Evolutionary conservation across 345 rosid species (phyloP), one percentile per base, ranked within the genome.

Genomic region (Moricandia arvensis): DNA sequence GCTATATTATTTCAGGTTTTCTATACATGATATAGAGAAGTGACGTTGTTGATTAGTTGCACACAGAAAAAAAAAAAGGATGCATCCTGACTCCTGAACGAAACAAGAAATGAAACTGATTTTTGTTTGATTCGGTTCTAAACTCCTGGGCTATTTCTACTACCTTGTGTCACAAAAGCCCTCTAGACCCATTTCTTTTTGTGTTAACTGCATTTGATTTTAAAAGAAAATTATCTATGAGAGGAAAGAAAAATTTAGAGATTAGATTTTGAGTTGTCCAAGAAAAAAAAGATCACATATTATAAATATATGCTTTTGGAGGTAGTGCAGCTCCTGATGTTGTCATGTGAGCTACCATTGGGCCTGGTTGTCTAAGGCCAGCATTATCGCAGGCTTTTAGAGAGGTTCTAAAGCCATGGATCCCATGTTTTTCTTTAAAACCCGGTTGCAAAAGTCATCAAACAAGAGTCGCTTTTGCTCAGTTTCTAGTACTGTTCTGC

Each of bases 181-280:
- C 49, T 4, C 49, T 12, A 41, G 49, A 12, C 49, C 49, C 49
- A 41, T 41, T 41, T 41, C 49, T 4, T 41, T 41, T 41, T 41
- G 49, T 41, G 49, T 41, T 13, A 12, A 41, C 12, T 41, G 49
- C 15, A 41, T 41, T 6, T 41, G 15, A 41, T 41, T 41, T 12
- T 12, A 12, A 41, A 11, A 12, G 49, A 41, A 41, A 21, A 21
- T 29, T 21, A 21, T 21, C 24, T 21, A 21, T 21, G 1, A 21
- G 24, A 21, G 24, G 24, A 29, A 29, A 1, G 13, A 45, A 45
- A 45, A 45, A 5, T 0, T 45, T 45, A 45, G 53, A 45, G 53
- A n/a, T 45, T 26, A 57, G 61, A 57, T 58, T 58, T 58, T 58
- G 34, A 57, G 61, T 57, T 57, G 61, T 34, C 61, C 34, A 57